Evolutionary conservation across 805 yeast genomes (phyloP), one percentile per base, ranked within the genome.

Genomic region (Nakazawaea peltata): DNA sequence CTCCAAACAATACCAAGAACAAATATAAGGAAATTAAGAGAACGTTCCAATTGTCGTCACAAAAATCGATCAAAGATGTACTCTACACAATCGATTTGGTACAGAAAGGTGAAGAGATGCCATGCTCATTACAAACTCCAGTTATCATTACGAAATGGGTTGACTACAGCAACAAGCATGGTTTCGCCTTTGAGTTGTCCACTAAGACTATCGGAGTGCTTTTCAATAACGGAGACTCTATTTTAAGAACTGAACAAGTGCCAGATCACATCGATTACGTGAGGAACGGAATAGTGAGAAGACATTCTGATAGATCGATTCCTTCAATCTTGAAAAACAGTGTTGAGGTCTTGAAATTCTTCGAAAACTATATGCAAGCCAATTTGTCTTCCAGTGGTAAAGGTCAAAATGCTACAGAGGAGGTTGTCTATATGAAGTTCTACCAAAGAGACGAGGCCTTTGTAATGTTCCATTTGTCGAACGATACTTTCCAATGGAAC

Each of bases 91-190:
- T 43, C 39, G 38, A 32, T 3, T 25, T 27, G 23, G 8, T 32
- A 10, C 36, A 36, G 28, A 28, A 15, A 13, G 36, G 36, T n/a
- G 36, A 39, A n/a, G 26, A 17, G 13, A 28, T 30, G 7, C 26
- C 27, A 17, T 17, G 18, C 9, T 28, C 18, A 7, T 61, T 66
- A 39, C 70, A 67, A 44, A 70, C 73, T 43, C 94, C 88, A 10
- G 71, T 76, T 14, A 73, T 84, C 41, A 77, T 90, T 28, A 82
- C 94, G 41, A 88, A 90, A 54, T 92, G 99, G 99, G 97, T 94
- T 19, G 99, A 92, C 55, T 92, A 90, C 55, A 82, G 96, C 19
- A 87, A 88, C 61, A 86, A 82, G 56, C 94, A 90, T 57, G 98
- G 98, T 1, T 80, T 92, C 52, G 84, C 96, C 4, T 92, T 90